Base-by-base conservation (phyloP, 2,329 filamentous ascomycete species). In the Talaromyces sp. region DNA sequence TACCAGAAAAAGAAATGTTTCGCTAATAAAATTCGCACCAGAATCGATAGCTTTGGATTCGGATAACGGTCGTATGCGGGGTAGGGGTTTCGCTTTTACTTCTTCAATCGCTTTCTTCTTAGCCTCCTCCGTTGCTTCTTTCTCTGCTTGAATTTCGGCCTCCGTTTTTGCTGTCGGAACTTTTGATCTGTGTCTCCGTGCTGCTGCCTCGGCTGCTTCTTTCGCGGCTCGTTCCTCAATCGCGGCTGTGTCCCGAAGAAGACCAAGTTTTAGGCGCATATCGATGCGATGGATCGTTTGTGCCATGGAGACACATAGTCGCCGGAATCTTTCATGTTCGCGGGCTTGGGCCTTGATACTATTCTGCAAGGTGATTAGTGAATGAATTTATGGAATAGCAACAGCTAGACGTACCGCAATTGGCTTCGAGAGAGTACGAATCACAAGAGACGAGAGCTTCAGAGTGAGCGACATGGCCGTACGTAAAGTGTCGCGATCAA, bases 11-110 rank as follows among this genome's bases (percentile, higher is more conserved):
- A 90, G 81, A 72, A 90, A 90, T 0, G 85, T 77, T 71, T 90
- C 88, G 37, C 86, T 86, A 58, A 88, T 88, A 71, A 90, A 90
- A 67, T 88, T 90, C 3, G 88, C 88, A 3, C 88, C 88, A 43
- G 85, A 84, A 72, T 90, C 88, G 63, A 90, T 90, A 0, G 88
- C 88, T 70, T 89, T 88, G 13, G 85, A 82, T 72, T 90, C 88
- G 2, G 85, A 86, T 11, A 90, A 78, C 8, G 88, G 88, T 52
- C 87, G 79, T 64, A 90, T 89, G 39, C 83, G 82, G 6, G 84
- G 84, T 64, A 79, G 79, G 31, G 75, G 77, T 47, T 74, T 77
- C 66, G 79, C 76, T 66, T 83, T 82, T 54, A 82, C 78, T 60
- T 83, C 78, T 69, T 82, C 82, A 47, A 77, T 75, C 1, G 73